Conservation (phyloP, 345 rosid species). For the Hypericum perforatum region DNA sequence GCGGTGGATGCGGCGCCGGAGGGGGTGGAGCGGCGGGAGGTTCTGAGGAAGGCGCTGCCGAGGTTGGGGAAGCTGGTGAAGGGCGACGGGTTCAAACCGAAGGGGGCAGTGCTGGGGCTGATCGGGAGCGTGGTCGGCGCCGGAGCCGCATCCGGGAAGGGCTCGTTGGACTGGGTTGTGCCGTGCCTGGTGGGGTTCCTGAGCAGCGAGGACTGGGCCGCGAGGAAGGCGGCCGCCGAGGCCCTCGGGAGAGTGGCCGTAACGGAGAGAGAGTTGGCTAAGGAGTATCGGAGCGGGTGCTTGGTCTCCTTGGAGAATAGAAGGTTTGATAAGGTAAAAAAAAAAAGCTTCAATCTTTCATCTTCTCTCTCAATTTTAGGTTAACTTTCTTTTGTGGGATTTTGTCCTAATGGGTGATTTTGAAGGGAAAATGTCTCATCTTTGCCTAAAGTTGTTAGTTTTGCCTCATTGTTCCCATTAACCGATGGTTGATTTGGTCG, state of each 20-base stretch:
- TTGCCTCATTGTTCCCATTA: too few relatives aligned
- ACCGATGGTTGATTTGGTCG: too few relatives aligned
- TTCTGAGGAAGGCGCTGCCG: conserved; percentile 53
- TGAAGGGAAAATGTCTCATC: too few relatives aligned
- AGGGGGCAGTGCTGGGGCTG: conserved; percentile 53
- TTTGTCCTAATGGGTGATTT: conserved; percentile 8
- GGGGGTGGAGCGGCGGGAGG: conserved; percentile 42
- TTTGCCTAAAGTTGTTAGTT: too few relatives aligned
- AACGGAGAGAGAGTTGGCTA: conserved; percentile 51
- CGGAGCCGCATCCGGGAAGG: conserved; percentile 44
- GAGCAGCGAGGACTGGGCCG: conserved; percentile 70
- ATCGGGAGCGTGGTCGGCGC: conserved; percentile 55
- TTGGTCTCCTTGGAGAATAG: conserved; percentile 44
- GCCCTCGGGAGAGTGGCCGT: conserved; percentile 56
- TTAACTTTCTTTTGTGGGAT: background rate
- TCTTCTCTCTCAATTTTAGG: background rate
- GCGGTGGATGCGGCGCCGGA: too few relatives aligned
- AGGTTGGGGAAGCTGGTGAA: conserved; percentile 57
- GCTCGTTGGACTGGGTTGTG: conserved; percentile 54
- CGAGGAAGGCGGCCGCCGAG: conserved; percentile 89
- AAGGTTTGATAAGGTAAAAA: conserved; percentile 76
- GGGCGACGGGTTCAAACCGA: conserved; percentile 67
- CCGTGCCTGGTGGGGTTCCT: conserved; percentile 51
- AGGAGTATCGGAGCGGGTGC: conserved; percentile 38
- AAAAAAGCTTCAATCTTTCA: background rate